Base-by-base conservation (phyloP, 192 early-diverging fungal species). In the Entomortierella lignicola region DNA sequence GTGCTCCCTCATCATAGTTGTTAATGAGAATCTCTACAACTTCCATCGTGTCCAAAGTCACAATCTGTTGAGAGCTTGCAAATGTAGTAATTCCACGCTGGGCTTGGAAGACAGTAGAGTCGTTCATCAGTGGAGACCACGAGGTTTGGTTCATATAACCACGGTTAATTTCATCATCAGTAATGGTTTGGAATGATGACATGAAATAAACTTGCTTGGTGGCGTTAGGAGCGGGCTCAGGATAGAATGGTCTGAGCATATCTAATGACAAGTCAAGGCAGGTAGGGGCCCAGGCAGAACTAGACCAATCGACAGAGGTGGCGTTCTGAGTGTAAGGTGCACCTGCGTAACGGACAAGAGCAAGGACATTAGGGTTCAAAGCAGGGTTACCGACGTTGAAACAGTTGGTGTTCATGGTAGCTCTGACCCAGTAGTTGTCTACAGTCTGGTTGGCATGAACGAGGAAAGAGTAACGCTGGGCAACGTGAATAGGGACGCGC, bases 391-490 rank as follows among this genome's bases (percentile, higher is more conserved):
- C 52, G 20, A 32, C n/a, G 27, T 74, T 67, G 57, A 82, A 70
- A 54, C 83, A 84, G 26, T 66, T 62, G 25, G 62, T 64, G 32
- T 81, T 71, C 41, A 85, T 67, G n/a, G 54, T 63, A 25, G 84
- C 77, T 37, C 84, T 43, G 39, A 82, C 71, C 60, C 71, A 77
- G 59, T 82, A 85, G 53, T 77, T 85, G 11, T 43, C 69, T 20
- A 82, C 60, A 8, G 77, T 29, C 53, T 85, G 74, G 55, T 87
- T 80, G 20, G 84, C 82, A n/a, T 67, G 55, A 31, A 85, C 82
- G 0, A 85, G 61, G 12, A 79, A 69, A 0, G 84, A 85, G 47
- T 82, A 83, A 2, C 84, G 72, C 63, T 85, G 84, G 2, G 72
- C 84, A 21, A 81, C 72, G 51, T 81, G 62, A 20, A 85, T 79